Base-by-base conservation (phyloP, 257 asterid genomes). In the Lithospermum erythrorhizon region DNA sequence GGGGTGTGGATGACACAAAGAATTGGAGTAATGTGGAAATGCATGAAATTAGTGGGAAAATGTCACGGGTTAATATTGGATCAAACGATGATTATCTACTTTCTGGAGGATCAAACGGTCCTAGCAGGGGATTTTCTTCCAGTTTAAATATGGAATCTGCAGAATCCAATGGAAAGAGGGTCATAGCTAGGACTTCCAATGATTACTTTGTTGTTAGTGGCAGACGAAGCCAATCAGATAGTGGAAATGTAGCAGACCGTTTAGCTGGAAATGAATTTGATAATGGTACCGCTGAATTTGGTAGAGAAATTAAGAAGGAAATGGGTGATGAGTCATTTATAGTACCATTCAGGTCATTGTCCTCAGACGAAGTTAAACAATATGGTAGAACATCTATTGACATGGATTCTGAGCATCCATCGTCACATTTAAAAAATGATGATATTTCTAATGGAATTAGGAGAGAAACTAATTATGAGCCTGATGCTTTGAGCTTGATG, bases 401-500 rank as follows among this genome's bases (percentile, higher is more conserved):
- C 75, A 71, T 89, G 72, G 95, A 82, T 58, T 78, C 82, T 70
- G 99, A 93, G 81, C 68, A 79, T 59, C 94, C 90, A 37, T 66
- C 73, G 15, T 68, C 70, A 25, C 70, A 75, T 71, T 85, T 67
- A 65, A 84, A 79, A 73, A 70, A 76, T 25, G 87, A 73, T 57
- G 58, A 66, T 65, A 60, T 20, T 55, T 61, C 79, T 9, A 72
- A 69, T 72, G 81, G 85, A 65, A 71, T 62, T 61, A 69, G 70
- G 74, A 70, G 72, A 65, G 73, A 67, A 62, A 72, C 73, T 25
- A 67, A 69, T 71, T 89, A 86, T 70, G 96, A 83, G 78, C 91
- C 97, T 61, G 81, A 80, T 81, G 95, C 81, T 80, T 76, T 89
- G 75, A 80, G 85, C 74, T 61, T 93, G 89, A 78, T 84, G 78